Percentiles rank a stretch among this genome's conserved stretches.
phyloP scores from a whole-genome alignment of 129 eudicot species.

The Erigeron canadensis region DNA sequence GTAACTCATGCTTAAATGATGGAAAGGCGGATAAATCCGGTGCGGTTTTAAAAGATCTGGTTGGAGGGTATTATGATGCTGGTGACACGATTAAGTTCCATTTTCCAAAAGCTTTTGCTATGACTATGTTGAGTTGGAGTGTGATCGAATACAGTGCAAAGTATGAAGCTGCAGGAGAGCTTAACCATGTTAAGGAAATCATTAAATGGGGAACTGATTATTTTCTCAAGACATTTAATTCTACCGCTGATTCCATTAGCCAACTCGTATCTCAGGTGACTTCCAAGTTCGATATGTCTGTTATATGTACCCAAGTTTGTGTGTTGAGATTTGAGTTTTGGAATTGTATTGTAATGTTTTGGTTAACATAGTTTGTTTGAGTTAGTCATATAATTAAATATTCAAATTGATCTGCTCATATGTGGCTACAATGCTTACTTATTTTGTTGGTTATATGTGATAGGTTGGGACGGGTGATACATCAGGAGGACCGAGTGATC shows the following conservation, averaged over 20 bases:
- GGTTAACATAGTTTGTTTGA: not conserved
- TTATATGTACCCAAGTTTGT: not conserved
- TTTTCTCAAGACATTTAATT: slow-evolving; percentile 82
- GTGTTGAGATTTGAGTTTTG: not conserved
- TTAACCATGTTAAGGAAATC: slow-evolving; percentile 72
- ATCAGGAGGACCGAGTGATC: slow-evolving; percentile 53
- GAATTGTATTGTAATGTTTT: not conserved
- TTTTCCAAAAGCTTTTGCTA: slow-evolving; percentile 83
- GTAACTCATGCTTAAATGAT: slow-evolving; percentile 71
- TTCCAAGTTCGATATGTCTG: not conserved
- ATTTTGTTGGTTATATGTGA: slow-evolving; percentile 11
- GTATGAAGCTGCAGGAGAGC: slow-evolving; percentile 94
- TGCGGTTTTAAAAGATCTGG: slow-evolving; percentile 54
- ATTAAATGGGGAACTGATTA: slow-evolving; percentile 98
- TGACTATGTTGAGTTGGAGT: slow-evolving; percentile 99
- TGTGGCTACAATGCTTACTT: not conserved
- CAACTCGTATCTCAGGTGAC: slow-evolving; percentile 74
- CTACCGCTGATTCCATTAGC: slow-evolving; percentile 70
- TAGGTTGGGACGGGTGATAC: slow-evolving; percentile 92
- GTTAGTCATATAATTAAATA: not conserved
- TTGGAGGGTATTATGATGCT: slow-evolving; percentile 92
- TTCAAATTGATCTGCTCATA: not conserved
- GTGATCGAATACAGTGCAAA: slow-evolving; percentile 91
- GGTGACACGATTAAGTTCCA: slow-evolving; percentile 96
- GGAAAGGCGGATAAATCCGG: slow-evolving; percentile 58